phyloP scores from a whole-genome alignment of 306 rosid species.

The Cyclanthera cordifolia region DNA sequence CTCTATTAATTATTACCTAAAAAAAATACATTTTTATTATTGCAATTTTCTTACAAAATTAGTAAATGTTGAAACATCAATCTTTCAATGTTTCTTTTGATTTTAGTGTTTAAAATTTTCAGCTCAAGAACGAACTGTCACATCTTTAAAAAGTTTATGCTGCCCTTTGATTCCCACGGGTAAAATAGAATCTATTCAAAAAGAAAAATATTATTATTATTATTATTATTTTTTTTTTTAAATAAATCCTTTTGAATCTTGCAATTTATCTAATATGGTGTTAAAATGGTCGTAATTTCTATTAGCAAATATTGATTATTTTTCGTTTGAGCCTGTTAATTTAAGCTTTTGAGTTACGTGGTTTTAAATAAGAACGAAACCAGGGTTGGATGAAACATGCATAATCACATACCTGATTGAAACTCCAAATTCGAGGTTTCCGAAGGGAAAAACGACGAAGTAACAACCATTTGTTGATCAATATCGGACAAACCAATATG shows the following conservation, averaged over 20 bases:
- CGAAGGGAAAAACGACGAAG: constrained; percentile 34
- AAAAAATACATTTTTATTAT: background rate
- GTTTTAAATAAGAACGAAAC: background rate
- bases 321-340: too few relatives aligned
- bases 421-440: constrained; percentile 33
- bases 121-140: constrained; percentile 30
- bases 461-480: constrained; percentile 29
- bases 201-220: background rate
- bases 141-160: constrained; percentile 31
- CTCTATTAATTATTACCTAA: background rate
- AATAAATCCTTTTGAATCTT: background rate
- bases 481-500: constrained; percentile 45
- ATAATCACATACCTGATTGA: constrained; percentile 45
- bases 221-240: background rate
- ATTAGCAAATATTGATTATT: too few relatives aligned
- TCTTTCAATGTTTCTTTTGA: background rate
- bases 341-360: too few relatives aligned
- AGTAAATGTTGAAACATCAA: background rate
- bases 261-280: background rate
- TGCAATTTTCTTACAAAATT: background rate
- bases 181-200: background rate
- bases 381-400: constrained; percentile 20
- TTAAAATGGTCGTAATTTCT: too few relatives aligned
- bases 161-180: background rate
- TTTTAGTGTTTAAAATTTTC: constrained; percentile 10